Conservation (phyloP, 2,329 filamentous ascomycete species). For the Zymoseptoria brevis region DNA sequence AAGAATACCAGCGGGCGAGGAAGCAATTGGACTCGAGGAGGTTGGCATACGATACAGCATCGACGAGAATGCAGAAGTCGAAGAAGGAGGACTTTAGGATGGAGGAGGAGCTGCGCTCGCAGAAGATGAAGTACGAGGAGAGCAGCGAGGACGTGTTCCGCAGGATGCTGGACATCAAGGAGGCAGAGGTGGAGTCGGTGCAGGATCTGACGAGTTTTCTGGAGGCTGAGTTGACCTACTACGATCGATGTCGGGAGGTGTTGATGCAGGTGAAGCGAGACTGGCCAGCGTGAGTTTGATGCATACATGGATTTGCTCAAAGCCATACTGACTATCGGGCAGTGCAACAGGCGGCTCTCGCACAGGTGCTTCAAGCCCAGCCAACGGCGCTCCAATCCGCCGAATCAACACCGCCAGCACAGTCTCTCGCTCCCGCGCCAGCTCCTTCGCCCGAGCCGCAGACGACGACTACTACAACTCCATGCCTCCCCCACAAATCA, state of each 20-base stretch:
- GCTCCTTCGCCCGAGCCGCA: conserved; percentile 48
- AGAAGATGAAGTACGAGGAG: conserved; percentile 95
- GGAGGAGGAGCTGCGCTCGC: conserved; percentile 82
- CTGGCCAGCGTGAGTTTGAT: conserved; percentile 49
- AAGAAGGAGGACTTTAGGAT: conserved; percentile 90
- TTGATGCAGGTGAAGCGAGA: conserved; percentile 61
- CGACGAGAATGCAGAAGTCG: conserved; percentile 83
- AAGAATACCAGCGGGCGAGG: conserved; percentile 84
- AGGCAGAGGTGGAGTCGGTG: conserved; percentile 76
- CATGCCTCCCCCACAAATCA: conserved; percentile 47
- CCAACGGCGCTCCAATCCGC: conserved; percentile 24
- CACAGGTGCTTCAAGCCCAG: conserved; percentile 20
- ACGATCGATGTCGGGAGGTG: conserved; percentile 83
- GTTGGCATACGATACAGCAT: conserved; percentile 82
- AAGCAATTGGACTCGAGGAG: conserved; percentile 91
- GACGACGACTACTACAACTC: conserved; percentile 50
- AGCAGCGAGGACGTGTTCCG: conserved; percentile 83
- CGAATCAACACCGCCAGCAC: conserved; percentile 35
- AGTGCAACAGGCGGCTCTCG: conserved; percentile 18
- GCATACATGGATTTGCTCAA: too few relatives aligned
- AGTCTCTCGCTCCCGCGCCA: conserved; percentile 48
- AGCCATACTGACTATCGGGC: not conserved
- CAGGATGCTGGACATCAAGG: conserved; percentile 94
- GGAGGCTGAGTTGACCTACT: conserved; percentile 82
- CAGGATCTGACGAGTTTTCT: conserved; percentile 72